Percentiles rank a stretch among this genome's conserved stretches.
Evolutionary conservation across 352 stramenopile genomes (phyloP).

Genomic region (Blastocystis sp.): DNA sequence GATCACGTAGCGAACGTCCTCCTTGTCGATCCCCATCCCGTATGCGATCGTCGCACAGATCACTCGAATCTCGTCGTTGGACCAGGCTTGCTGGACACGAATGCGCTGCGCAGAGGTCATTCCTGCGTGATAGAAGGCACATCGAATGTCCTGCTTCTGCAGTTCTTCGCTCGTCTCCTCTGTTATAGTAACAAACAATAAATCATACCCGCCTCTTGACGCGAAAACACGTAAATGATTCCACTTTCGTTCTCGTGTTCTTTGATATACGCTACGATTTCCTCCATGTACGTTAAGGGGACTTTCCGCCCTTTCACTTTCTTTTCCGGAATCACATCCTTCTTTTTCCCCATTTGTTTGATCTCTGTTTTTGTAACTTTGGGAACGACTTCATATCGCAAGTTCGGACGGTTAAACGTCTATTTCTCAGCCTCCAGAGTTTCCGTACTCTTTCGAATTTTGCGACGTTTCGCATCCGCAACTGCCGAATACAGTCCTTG

Average conservation of each 20-base stretch:
- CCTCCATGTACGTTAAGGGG: background rate
- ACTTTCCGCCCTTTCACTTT: slow-evolving; percentile 59
- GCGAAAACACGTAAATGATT: slow-evolving; percentile 34
- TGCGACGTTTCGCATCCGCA: slow-evolving; percentile 69
- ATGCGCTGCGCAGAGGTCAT: slow-evolving; percentile 62
- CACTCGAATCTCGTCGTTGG: slow-evolving; percentile 66
- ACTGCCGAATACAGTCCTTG: slow-evolving; percentile 72
- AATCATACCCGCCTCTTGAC: slow-evolving; percentile 65
- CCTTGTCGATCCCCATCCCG: slow-evolving; percentile 97
- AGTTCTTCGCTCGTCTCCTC: slow-evolving; percentile 63
- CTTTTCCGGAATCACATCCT: slow-evolving; percentile 65
- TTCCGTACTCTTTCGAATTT: slow-evolving; percentile 34
- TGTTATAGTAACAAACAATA: slow-evolving; percentile 64
- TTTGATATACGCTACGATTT: slow-evolving; percentile 38
- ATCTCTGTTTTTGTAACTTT: slow-evolving; percentile 66
- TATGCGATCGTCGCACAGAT: slow-evolving; percentile 93
- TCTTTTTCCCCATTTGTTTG: slow-evolving; percentile 65
- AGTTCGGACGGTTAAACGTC: slow-evolving; percentile 79
- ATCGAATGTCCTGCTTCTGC: slow-evolving; percentile 61
- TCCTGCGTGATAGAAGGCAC: slow-evolving; percentile 68
- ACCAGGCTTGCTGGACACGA: background rate
- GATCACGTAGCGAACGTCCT: slow-evolving; percentile 91
- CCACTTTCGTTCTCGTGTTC: slow-evolving; percentile 64
- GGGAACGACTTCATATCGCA: slow-evolving; percentile 75
- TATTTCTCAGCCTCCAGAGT: slow-evolving; percentile 65